phyloP scores from a whole-genome alignment of 2,329 filamentous ascomycete genomes.

The Xylariaceae sp. region DNA sequence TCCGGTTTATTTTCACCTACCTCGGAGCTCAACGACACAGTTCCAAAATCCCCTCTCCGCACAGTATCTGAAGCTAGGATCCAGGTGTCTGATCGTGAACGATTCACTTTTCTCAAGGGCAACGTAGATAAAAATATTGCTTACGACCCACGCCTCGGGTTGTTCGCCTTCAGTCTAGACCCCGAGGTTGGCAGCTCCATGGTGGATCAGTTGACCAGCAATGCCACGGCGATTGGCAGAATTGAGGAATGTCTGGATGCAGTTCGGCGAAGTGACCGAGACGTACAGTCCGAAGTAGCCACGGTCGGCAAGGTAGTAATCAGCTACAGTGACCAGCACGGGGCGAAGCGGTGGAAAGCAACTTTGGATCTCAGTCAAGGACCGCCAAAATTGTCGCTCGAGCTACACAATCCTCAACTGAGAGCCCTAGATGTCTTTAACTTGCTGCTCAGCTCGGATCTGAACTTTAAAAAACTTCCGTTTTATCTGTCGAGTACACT shows the following conservation, averaged over 20 bases:
- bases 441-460: constrained; percentile 33
- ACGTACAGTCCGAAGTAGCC: constrained; percentile 54
- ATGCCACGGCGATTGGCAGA: constrained; percentile 64
- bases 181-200: constrained; percentile 56
- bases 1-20: no score
- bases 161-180: constrained; percentile 59
- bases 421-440: constrained; percentile 60
- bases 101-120: constrained; percentile 51
- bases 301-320: constrained; percentile 63
- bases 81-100: constrained; percentile 46
- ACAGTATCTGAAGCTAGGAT: constrained; percentile 51
- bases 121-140: constrained; percentile 58
- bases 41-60: constrained; percentile 6
- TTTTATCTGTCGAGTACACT: constrained; percentile 56
- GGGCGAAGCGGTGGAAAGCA: constrained; percentile 43
- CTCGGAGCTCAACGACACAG: no score
- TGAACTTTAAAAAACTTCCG: constrained; percentile 49
- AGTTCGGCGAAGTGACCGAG: constrained; percentile 51
- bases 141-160: constrained; percentile 55
- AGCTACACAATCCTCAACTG: constrained; percentile 62
- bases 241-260: constrained; percentile 67
- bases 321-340: constrained; percentile 50
- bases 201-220: constrained; percentile 52
- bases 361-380: constrained; percentile 52
- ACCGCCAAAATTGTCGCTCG: constrained; percentile 55